Conservation (phyloP, 345 rosid genomes). For the Schrenkiella parvula region DNA sequence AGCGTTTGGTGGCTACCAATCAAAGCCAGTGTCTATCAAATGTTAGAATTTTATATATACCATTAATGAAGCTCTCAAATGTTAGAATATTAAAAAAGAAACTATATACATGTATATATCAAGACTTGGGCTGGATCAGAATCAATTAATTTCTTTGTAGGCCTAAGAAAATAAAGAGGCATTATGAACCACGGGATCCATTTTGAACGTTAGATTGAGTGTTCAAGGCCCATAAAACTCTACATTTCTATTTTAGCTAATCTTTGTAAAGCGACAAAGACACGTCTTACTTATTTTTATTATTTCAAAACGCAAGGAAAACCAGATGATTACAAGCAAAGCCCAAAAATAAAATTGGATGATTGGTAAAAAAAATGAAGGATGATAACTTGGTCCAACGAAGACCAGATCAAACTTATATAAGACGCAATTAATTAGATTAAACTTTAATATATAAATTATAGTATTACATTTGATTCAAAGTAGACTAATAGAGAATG, state of each 20-base stretch:
- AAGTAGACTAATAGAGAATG: not conserved
- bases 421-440: not conserved
- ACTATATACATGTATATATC: not conserved
- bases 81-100: too few relatives aligned
- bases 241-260: too few relatives aligned
- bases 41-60: too few relatives aligned
- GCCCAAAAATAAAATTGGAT: conserved; percentile 6
- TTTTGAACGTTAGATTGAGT: not conserved
- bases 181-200: not conserved
- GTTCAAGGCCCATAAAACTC: not conserved
- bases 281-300: too few relatives aligned
- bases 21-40: not conserved
- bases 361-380: conserved; percentile 21
- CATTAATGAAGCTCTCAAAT: not conserved
- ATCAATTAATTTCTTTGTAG: not conserved
- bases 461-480: not conserved
- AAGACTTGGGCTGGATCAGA: not conserved
- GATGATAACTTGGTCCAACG: conserved; percentile 55
- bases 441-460: conserved; percentile 3
- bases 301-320: not conserved
- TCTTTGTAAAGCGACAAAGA: too few relatives aligned
- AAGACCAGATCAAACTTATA: conserved; percentile 25
- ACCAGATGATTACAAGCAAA: conserved; percentile 20
- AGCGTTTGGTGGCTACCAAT: not conserved
- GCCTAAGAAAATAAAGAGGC: not conserved